These are phyloP conservation scores for Tuber umbilicatum DNA, from an alignment of 495 filamentous ascomycete genomes.

Conservation along the genomic window DNA sequence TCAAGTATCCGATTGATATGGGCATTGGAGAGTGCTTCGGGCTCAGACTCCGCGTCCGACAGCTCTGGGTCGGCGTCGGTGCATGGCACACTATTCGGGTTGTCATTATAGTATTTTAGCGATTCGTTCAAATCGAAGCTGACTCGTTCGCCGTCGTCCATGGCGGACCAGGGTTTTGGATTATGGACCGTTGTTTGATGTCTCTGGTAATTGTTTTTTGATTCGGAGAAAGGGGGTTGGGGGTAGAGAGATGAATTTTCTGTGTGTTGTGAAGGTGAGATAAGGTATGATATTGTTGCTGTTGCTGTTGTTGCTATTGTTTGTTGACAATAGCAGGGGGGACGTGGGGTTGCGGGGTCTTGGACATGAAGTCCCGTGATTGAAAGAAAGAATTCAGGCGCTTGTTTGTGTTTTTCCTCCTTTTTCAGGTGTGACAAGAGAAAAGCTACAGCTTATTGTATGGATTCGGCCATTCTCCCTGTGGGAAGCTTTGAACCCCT, in stretches of 20 bases:
- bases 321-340: conserved; percentile 8
- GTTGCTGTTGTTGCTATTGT: conserved; percentile 9
- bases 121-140: conserved; percentile 93
- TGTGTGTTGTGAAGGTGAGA: neutral
- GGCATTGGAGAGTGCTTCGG: conserved; percentile 69
- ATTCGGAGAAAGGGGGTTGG: neutral
- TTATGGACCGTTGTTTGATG: neutral
- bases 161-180: conserved; percentile 44
- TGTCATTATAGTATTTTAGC: conserved; percentile 90
- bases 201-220: neutral
- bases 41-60: conserved; percentile 84
- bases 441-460: neutral
- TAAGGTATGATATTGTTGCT: neutral
- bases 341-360: conserved; percentile 4
- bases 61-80: conserved; percentile 78
- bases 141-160: conserved; percentile 59
- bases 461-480: neutral
- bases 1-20: conserved; percentile 74
- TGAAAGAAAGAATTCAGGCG: neutral
- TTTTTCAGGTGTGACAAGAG: neutral
- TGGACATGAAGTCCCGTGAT: neutral
- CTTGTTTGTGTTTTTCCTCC: neutral
- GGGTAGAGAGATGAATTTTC: neutral
- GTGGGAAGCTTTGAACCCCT: neutral
- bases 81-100: conserved; percentile 75